Evolutionary conservation across 1,284 basidiomycete species (phyloP), one percentile per base, ranked within the genome.

Genomic region (Singerocomus rubriflavus): DNA sequence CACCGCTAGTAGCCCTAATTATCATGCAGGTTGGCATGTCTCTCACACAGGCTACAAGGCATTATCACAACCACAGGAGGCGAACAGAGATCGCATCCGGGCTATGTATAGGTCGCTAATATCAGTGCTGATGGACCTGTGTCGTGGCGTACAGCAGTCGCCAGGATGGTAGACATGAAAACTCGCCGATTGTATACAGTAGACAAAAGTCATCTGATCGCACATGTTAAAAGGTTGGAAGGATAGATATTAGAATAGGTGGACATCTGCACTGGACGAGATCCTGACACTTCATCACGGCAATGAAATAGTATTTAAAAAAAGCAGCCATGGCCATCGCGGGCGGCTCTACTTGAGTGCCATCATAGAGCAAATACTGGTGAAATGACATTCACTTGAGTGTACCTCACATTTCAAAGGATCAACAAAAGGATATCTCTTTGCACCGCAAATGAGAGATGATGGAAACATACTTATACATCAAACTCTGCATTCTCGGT

Each of bases 401-500:
- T 44, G 45, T 50, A 50, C 35, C 57, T 39, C 32, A 46, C 43
- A 52, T 54, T 51, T 57, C 60, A 17, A 48, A 46, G 26, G 38
- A 48, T 30, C 34, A 41, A 50, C 30, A 45, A 14, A 48, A 39
- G 46, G 45, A 59, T 46, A 45, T 50, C 21, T 46, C 40, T 52
- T 58, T 21, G 27, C 42, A 51, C 44, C 36, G 47, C 39, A 48
- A 14, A 44, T 40, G 41, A 30, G 42, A 54, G 43, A 37, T n/a
- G 26, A 49, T 17, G 30, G 37, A 48, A 43, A 52, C 29, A 50
- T 45, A 50, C 25, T 64, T 51, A 67, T 55, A 66, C 73, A 57
- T 70, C 68, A 60, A 74, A 80, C 50, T 81, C 78, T 45, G 68
- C 58, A 57, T 73, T 80, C 67, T 88, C 85, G 32, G 84, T 82